Conservation (phyloP, 2,329 filamentous ascomycete genomes). For the Dichotomopilus funicola region DNA sequence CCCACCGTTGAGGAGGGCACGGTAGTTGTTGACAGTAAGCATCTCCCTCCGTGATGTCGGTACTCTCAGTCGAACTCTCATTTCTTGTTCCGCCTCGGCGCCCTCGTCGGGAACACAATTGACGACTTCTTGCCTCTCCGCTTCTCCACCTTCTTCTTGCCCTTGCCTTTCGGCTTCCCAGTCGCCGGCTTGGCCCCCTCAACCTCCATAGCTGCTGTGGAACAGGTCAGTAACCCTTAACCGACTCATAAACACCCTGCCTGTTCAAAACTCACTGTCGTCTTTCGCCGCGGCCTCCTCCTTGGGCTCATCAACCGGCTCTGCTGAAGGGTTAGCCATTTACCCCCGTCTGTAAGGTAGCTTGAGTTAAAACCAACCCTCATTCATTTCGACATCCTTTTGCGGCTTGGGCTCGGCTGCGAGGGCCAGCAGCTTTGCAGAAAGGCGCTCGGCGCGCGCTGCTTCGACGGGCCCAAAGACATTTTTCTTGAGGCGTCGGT, state of each 20-base stretch:
- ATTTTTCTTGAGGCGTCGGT: slow-evolving; percentile 67
- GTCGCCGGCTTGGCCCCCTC: slow-evolving; percentile 38
- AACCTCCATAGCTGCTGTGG: slow-evolving; percentile 48
- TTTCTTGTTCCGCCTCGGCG: slow-evolving; percentile 24
- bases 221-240: slow-evolving; percentile 15
- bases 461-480: slow-evolving; percentile 80
- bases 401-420: slow-evolving; percentile 70
- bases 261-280: slow-evolving; percentile 17
- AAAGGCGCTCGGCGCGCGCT: slow-evolving; percentile 74
- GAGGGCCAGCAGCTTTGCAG: slow-evolving; percentile 76
- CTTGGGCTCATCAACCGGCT: slow-evolving; percentile 26
- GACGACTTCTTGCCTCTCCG: slow-evolving; percentile 47
- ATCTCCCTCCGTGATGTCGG: background rate
- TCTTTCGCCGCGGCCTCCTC: slow-evolving; percentile 21
- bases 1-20: too few relatives aligned
- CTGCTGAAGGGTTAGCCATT: slow-evolving; percentile 6
- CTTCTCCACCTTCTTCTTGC: slow-evolving; percentile 52
- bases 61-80: slow-evolving; percentile 8
- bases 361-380: slow-evolving; percentile 11
- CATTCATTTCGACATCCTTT: slow-evolving; percentile 42
- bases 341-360: background rate
- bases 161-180: slow-evolving; percentile 29
- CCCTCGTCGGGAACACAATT: slow-evolving; percentile 53
- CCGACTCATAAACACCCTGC: background rate
- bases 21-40: background rate